Percentiles rank a stretch among this genome's conserved stretches.
phyloP scores from a whole-genome alignment of 345 rosid species.

The Iberis pinnata region DNA sequence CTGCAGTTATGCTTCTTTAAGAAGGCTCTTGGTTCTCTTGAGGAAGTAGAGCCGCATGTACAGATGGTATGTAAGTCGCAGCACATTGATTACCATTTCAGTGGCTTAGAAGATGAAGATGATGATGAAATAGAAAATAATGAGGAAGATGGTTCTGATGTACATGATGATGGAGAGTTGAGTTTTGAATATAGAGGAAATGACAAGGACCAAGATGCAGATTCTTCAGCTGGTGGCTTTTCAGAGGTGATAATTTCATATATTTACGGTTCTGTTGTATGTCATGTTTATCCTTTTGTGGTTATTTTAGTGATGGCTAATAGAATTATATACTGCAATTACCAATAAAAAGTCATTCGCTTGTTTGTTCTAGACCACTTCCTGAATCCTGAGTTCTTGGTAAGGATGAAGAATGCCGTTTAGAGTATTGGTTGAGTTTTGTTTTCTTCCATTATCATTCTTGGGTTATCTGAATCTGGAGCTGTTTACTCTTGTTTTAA shows the following conservation, averaged over 20 bases:
- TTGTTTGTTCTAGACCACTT: constrained; percentile 1
- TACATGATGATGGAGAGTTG: constrained; percentile 62
- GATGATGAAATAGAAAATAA: constrained; percentile 43
- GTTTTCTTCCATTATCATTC: constrained; percentile 9
- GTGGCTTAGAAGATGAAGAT: constrained; percentile 65
- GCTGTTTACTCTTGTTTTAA: neutral
- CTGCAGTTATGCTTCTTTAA: constrained; percentile 73
- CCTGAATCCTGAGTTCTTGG: too few species aligned
- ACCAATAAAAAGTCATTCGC: neutral
- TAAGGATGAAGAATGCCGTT: neutral
- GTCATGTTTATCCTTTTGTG: neutral
- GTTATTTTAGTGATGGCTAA: neutral
- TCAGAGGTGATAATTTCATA: constrained; percentile 53
- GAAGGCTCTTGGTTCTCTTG: constrained; percentile 78
- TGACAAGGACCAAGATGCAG: constrained; percentile 41
- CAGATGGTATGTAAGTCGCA: constrained; percentile 55
- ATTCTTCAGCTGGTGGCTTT: constrained; percentile 38
- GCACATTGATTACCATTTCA: constrained; percentile 85
- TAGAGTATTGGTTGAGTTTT: neutral
- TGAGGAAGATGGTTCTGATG: constrained; percentile 42
- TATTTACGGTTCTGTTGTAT: constrained; percentile 11
- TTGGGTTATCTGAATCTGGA: neutral
- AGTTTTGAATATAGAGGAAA: constrained; percentile 65
- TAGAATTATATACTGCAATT: constrained; percentile 7
- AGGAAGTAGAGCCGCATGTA: constrained; percentile 73